A percentile compares a stretch with the other conserved stretches of the same genome.
Conservation (phyloP, 257 asterid species). For the Solanum arcanum region DNA sequence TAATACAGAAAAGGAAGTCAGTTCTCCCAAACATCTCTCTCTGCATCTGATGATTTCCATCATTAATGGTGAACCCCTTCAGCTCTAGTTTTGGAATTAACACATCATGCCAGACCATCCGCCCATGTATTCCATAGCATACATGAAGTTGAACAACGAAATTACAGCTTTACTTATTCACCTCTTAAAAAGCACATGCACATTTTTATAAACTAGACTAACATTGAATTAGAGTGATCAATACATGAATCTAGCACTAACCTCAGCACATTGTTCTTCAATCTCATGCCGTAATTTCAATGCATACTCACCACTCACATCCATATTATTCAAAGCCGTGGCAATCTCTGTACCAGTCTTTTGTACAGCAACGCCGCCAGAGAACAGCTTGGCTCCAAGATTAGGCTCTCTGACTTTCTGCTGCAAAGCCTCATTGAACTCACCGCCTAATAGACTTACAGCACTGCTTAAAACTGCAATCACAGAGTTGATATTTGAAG, state of each 20-base stretch:
- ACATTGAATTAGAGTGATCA: background rate
- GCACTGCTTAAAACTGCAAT: slow-evolving; percentile 79
- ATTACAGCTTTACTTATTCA: background rate
- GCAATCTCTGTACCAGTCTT: slow-evolving; percentile 89
- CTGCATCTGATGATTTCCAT: background rate
- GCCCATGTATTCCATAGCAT: background rate
- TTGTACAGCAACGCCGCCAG: slow-evolving; percentile 86
- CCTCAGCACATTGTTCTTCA: slow-evolving; percentile 91
- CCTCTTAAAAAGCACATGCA: background rate
- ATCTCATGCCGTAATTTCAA: slow-evolving; percentile 79
- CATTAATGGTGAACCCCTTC: background rate
- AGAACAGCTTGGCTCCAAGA: slow-evolving; percentile 76
- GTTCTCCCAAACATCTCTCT: background rate
- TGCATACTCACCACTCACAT: slow-evolving; percentile 84
- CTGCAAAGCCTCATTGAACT: slow-evolving; percentile 84
- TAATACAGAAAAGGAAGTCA: background rate
- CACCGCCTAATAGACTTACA: slow-evolving; percentile 79
- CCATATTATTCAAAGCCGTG: slow-evolving; percentile 84
- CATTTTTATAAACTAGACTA: background rate
- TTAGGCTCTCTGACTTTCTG: slow-evolving; percentile 81
- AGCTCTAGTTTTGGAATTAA: background rate
- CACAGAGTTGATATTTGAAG: slow-evolving; percentile 78
- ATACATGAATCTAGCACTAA: slow-evolving; percentile 11
- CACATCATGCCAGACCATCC: background rate
- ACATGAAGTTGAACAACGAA: background rate